Evolutionary conservation across 2,329 filamentous ascomycete species (phyloP).

Genomic region (Hypoxylon sp.): DNA sequence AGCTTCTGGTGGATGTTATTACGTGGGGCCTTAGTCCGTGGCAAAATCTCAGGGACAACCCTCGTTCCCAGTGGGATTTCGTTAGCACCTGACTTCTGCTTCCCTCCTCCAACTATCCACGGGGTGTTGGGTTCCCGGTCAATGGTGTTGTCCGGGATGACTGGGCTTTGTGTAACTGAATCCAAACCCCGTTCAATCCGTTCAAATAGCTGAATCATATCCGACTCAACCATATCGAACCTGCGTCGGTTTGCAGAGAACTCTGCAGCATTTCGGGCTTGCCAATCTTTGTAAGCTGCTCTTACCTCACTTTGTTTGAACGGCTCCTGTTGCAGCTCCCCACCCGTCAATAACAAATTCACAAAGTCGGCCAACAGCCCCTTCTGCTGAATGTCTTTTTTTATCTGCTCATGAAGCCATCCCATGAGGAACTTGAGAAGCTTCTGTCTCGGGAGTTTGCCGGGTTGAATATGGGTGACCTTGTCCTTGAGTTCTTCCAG

Average conservation of each 20-base stretch:
- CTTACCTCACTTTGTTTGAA: conserved; percentile 42
- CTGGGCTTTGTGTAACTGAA: conserved; percentile 10
- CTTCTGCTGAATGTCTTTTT: conserved; percentile 45
- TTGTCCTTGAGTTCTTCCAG: conserved; percentile 39
- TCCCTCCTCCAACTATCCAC: conserved; percentile 7
- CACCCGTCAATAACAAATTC: conserved; percentile 38
- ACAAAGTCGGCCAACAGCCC: conserved; percentile 44
- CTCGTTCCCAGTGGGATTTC: conserved; percentile 34
- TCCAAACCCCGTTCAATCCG: background rate
- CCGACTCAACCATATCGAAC: conserved; percentile 48
- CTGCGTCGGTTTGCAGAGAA: conserved; percentile 48
- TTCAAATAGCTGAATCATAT: conserved; percentile 44
- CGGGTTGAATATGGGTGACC: conserved; percentile 20
- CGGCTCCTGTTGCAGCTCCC: conserved; percentile 20
- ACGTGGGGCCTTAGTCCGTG: conserved; percentile 1
- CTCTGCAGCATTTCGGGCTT: conserved; percentile 40
- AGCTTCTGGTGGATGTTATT: conserved; percentile 13
- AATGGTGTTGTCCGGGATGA: conserved; percentile 1
- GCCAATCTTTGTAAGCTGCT: conserved; percentile 47
- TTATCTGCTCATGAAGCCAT: conserved; percentile 52
- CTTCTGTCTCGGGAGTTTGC: conserved; percentile 24
- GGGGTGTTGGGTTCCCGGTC: conserved; percentile 7
- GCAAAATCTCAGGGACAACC: background rate
- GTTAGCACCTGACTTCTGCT: conserved; percentile 38
- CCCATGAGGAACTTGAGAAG: conserved; percentile 44